Conservation (phyloP, 768 basidiomycete genomes). For the Amanita polypyramis region DNA sequence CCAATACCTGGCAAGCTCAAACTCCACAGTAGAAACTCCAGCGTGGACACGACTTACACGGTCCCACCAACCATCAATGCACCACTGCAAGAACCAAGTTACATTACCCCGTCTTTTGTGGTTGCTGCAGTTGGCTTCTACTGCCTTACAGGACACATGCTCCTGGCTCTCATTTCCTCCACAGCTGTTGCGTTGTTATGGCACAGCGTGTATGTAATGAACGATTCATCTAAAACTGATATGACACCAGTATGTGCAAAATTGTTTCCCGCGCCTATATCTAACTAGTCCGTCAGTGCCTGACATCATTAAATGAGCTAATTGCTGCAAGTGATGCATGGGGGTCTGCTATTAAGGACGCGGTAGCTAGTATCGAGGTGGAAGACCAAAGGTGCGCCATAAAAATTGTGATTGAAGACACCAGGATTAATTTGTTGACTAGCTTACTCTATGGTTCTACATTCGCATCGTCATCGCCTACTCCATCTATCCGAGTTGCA, state of each 20-base stretch:
- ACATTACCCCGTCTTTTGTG: slow-evolving; percentile 29
- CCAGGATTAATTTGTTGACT: slow-evolving; percentile 6
- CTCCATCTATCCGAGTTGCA: slow-evolving; percentile 54
- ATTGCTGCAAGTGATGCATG: slow-evolving; percentile 58
- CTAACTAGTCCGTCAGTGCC: slow-evolving; percentile 32
- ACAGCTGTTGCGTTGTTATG: slow-evolving; percentile 28
- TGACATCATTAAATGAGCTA: slow-evolving; percentile 57
- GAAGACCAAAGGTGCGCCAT: slow-evolving; percentile 54
- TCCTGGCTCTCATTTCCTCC: slow-evolving; percentile 27
- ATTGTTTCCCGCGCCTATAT: slow-evolving; percentile 2
- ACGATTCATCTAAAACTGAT: slow-evolving; percentile 32
- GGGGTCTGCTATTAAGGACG: slow-evolving; percentile 67
- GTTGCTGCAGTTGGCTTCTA: slow-evolving; percentile 28
- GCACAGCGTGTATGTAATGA: slow-evolving; percentile 21
- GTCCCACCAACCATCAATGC: slow-evolving; percentile 9
- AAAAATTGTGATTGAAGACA: neutral
- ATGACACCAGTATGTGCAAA: slow-evolving; percentile 41
- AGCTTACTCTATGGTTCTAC: slow-evolving; percentile 26
- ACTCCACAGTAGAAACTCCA: slow-evolving; percentile 33
- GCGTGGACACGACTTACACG: slow-evolving; percentile 17
- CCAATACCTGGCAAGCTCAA: slow-evolving; percentile 37
- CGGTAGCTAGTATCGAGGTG: slow-evolving; percentile 51
- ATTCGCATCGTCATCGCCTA: slow-evolving; percentile 34
- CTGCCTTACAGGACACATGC: slow-evolving; percentile 32
- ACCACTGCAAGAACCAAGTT: slow-evolving; percentile 23